Base-by-base conservation (phyloP, 2,329 filamentous ascomycete genomes). In the Herpotrichia juniperi region DNA sequence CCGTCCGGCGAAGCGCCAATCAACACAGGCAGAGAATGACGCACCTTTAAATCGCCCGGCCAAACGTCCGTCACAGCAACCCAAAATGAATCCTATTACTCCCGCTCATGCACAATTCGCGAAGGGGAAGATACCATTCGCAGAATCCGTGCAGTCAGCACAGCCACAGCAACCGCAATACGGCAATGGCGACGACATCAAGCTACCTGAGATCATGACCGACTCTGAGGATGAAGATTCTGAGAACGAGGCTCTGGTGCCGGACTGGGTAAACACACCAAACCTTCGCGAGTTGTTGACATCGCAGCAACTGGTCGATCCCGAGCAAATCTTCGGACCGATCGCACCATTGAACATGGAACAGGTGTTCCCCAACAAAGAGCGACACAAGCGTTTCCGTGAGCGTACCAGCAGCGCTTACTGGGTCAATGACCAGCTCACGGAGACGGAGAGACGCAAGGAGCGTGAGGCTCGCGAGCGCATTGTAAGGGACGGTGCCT, bases 361-460 rank as follows among this genome's bases (percentile, higher is more conserved):
- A 67, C 93, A 97, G 70, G 92, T 97, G 26, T 99, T 99, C 76
- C 69, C 69, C 1, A 69, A 72, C 52, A 91, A 92, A 73, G 93
- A 89, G 74, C 92, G 89, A 58, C 86, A 90, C 73, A 90, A 90
- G 79, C 90, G 91, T 68, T 97, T 97, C 81, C 86, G 96, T 16
- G 87, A 90, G 46, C 84, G 94, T 50, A 97, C 93, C 4, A 96
- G 91, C 63, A 96, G 91, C 74, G 96, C 96, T 30, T 96, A 96
- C 76, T 99, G 94, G 94, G 88, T 84, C 67, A 81, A 88, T 2
- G 96, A 99, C 73, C 81, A 83, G 39, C 80, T 99, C 62, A 97
- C 93, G 0, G 88, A 93, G 60, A 93, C 96, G 53, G 93, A 97
- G 68, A 90, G 96, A 66, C 79, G 84, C 48, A 89, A 85, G 68